phyloP scores from a whole-genome alignment of 2,329 filamentous ascomycete species.

The Epichloe sp. region DNA sequence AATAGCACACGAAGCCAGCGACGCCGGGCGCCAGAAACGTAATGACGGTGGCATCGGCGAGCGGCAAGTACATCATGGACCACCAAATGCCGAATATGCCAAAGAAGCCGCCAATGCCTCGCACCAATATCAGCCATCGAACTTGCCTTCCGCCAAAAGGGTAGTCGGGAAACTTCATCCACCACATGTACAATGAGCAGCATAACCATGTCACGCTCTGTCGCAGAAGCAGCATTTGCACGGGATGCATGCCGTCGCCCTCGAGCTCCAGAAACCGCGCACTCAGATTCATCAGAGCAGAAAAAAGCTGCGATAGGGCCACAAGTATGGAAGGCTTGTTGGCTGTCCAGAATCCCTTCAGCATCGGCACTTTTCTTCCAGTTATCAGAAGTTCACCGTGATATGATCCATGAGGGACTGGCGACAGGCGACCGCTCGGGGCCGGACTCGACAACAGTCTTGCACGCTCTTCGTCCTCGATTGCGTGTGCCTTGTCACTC shows the following conservation, averaged over 20 bases:
- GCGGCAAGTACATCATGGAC: conserved; percentile 58
- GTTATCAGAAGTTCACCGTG: neutral
- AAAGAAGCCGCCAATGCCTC: conserved; percentile 61
- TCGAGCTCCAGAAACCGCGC: conserved; percentile 63
- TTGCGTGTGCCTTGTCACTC: conserved; percentile 1
- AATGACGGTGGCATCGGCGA: conserved; percentile 80
- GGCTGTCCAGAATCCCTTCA: conserved; percentile 37
- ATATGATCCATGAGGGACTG: conserved; percentile 4
- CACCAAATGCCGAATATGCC: conserved; percentile 68
- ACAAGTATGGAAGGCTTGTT: conserved; percentile 67
- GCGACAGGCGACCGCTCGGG: conserved; percentile 10
- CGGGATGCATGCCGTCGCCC: conserved; percentile 62
- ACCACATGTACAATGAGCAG: conserved; percentile 63
- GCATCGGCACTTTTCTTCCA: conserved; percentile 8
- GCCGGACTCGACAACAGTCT: conserved; percentile 12
- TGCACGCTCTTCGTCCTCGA: neutral
- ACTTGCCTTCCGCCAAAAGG: conserved; percentile 57
- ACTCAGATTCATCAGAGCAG: conserved; percentile 72
- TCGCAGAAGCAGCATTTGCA: conserved; percentile 71
- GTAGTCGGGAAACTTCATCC: conserved; percentile 50
- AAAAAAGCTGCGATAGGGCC: conserved; percentile 65
- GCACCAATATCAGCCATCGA: conserved; percentile 50
- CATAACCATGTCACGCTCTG: conserved; percentile 61
- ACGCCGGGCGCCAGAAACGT: conserved; percentile 75
- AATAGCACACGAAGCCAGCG: conserved; percentile 66